These are phyloP conservation scores for Ascoidea asiatica DNA, from an alignment of 805 yeast genomes.

Conservation along the genomic window DNA sequence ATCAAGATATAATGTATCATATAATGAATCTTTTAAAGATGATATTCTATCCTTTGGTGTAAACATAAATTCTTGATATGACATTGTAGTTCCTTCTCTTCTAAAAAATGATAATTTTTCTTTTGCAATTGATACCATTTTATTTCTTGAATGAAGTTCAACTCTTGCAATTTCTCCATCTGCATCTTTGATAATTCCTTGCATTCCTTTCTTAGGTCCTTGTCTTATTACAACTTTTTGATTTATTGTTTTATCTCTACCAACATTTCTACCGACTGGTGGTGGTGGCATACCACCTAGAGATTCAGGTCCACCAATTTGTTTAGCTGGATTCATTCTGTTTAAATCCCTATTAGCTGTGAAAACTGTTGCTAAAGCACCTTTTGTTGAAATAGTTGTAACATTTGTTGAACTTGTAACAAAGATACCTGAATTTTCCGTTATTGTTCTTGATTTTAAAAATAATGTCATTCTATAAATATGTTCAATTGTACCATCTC, in stretches of 20 bases:
- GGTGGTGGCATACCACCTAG: conserved; percentile 29
- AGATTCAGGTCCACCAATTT: conserved; percentile 21
- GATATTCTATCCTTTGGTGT: conserved; percentile 26
- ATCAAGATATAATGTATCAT: background rate
- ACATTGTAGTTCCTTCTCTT: conserved; percentile 52
- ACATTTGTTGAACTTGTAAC: conserved; percentile 66
- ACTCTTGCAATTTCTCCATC: conserved; percentile 86
- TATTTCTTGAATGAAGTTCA: conserved; percentile 86
- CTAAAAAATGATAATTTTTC: conserved; percentile 62
- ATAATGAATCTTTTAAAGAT: conserved; percentile 3
- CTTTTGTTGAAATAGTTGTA: conserved; percentile 75
- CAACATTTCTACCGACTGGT: conserved; percentile 46
- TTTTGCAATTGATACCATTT: conserved; percentile 75
- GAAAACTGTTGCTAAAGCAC: conserved; percentile 42
- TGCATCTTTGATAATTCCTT: conserved; percentile 88
- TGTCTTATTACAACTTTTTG: conserved; percentile 82
- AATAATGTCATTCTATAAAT: conserved; percentile 72
- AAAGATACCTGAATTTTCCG: conserved; percentile 86
- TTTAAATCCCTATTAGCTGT: conserved; percentile 53
- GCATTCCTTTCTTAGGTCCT: conserved; percentile 85
- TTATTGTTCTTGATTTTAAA: conserved; percentile 62
- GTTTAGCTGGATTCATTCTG: conserved; percentile 74
- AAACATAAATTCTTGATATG: conserved; percentile 64
- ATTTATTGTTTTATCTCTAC: conserved; percentile 71
- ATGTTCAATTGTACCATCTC: conserved; percentile 82